Evolutionary conservation across 2,329 filamentous ascomycete species (phyloP).

Genomic region (Scortechinia acanthostroma): DNA sequence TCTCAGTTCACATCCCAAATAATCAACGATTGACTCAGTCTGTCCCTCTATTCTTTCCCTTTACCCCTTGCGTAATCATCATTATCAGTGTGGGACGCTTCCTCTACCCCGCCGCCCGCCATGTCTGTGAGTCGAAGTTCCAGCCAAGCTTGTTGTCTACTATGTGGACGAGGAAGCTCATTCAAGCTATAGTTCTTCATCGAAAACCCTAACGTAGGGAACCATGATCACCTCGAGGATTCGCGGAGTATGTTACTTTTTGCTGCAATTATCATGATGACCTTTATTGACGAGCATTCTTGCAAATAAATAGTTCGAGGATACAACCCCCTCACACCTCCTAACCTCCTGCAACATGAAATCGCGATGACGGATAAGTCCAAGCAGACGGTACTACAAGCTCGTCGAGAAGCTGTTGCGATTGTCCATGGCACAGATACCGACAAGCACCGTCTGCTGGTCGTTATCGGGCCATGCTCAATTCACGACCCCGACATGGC

Average conservation of each 20-base stretch:
- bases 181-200: conserved; percentile 56
- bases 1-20: too few relatives aligned
- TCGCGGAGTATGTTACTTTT: conserved; percentile 65
- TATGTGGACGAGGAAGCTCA: too few relatives aligned
- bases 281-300: conserved; percentile 13
- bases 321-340: conserved; percentile 87
- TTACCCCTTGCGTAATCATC: too few relatives aligned
- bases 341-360: conserved; percentile 91
- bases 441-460: conserved; percentile 45
- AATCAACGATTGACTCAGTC: too few relatives aligned
- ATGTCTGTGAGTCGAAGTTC: conserved; percentile 8
- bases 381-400: conserved; percentile 51
- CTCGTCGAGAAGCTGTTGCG: conserved; percentile 58
- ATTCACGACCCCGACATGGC: conserved; percentile 91
- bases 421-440: conserved; percentile 62
- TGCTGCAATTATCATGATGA: neutral
- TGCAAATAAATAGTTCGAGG: conserved; percentile 65
- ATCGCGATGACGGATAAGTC: conserved; percentile 56
- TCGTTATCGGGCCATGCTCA: conserved; percentile 91
- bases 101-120: neutral
- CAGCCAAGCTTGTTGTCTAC: too few relatives aligned
- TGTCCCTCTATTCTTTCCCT: too few relatives aligned
- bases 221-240: conserved; percentile 68
- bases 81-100: too few relatives aligned
- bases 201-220: conserved; percentile 72